phyloP scores from a whole-genome alignment of 345 rosid species.

The Euphorbia pulcherrima region DNA sequence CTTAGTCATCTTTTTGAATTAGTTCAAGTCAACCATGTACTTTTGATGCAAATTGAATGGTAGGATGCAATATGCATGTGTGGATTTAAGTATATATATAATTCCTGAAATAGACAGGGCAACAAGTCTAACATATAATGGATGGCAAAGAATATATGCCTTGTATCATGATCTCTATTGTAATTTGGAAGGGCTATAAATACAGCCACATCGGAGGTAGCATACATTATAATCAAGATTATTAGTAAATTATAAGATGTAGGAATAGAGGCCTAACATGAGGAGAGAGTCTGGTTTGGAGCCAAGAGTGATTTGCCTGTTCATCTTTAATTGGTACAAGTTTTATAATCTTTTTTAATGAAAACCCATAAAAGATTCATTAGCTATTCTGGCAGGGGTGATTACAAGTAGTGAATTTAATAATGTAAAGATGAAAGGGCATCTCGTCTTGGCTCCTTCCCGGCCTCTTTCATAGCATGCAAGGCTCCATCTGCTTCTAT shows the following conservation, averaged over 20 bases:
- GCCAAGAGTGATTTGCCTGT: conserved; percentile 1
- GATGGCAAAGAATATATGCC: background rate
- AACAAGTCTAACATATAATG: background rate
- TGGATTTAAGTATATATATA: too few relatives aligned
- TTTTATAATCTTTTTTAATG: too few relatives aligned
- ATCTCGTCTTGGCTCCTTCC: background rate
- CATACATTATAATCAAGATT: background rate
- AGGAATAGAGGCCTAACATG: background rate
- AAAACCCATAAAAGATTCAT: too few relatives aligned
- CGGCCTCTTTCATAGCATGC: background rate
- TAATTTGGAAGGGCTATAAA: background rate
- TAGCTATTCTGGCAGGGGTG: background rate
- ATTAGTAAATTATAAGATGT: too few relatives aligned
- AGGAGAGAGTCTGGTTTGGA: background rate
- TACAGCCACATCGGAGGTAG: background rate
- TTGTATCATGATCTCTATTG: background rate
- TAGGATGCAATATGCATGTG: background rate
- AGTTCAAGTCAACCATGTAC: background rate
- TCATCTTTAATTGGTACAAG: background rate
- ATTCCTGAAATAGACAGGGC: background rate
- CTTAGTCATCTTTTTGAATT: background rate
- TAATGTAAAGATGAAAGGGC: background rate
- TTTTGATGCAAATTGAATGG: background rate
- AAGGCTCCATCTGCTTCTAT: background rate
- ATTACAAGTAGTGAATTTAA: background rate